Evolutionary conservation across 1,284 basidiomycete genomes (phyloP), one percentile per base, ranked within the genome.

Genomic region (Ceratobasidium sp.): DNA sequence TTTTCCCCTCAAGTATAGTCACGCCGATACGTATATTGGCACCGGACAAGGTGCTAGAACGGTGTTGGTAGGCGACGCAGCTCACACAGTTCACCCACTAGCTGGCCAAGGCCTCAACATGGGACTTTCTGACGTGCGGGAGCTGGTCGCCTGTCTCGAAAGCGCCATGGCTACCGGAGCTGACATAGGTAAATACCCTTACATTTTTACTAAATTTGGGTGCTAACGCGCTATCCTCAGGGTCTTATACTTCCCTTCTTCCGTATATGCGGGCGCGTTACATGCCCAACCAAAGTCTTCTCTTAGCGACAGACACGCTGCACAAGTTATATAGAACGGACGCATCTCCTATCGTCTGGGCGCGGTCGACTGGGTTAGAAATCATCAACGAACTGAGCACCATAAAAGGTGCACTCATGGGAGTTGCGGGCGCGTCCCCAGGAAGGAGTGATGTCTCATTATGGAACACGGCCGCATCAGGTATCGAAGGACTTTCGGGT

Each of bases 61-160:
- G 0, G 95, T 90, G 0, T 86, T 99, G 1, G 87, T 99, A 0
- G 97, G 97, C 3, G 97, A 99, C 78, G 96, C 97, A 0, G 96
- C 96, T 15, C 97, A 99, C 76, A 93, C 93, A 0, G 85, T 94
- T 3, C 97, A 99, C 76, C 97, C 97, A 0, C 86, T 99, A n/a
- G 96, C 96, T 0, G 97, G 97, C 0, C 97, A 99, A 77, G 97
- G 96, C 0, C 81, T 99, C 47, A 99, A 99, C 77, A 82, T 96
- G 75, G 97, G 96, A 20, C 81, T 99, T 17, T 91, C 85, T 1
- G 96, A 99, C 76, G 93, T 89, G 0, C 84, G 89, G 74, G 84
- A 85, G 64, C 84, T 96, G 22, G 81, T 87, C 1, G 80, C 82
- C 40, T 87, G 86, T 72, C 86, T 96, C 47, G 79, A 86, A 32